Percentiles rank a stretch among this genome's conserved stretches.
Conservation (phyloP, 83 land plant genomes). For the Diphasiastrum complanatum region DNA sequence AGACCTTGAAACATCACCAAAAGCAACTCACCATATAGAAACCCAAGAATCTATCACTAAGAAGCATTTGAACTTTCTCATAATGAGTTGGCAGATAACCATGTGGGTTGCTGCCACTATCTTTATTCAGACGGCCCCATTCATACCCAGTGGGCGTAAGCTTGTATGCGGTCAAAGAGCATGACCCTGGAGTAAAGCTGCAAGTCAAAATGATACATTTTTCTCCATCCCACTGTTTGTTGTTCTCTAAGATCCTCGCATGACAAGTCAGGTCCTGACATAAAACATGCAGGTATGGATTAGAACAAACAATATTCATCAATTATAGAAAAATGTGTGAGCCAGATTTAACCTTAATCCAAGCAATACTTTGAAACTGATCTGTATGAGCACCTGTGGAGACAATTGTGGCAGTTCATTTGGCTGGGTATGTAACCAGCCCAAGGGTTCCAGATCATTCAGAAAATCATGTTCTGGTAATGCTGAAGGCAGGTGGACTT, state of each 20-base stretch:
- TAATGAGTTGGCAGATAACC: conserved; percentile 96
- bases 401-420: conserved; percentile 97
- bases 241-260: conserved; percentile 89
- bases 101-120: conserved; percentile 96
- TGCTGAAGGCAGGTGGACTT: conserved; percentile 81
- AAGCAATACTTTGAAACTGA: no score
- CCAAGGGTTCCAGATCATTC: conserved; percentile 88
- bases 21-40: conserved; percentile 79
- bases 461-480: conserved; percentile 97
- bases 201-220: conserved; percentile 93
- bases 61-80: conserved; percentile 98
- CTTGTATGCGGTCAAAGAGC: conserved; percentile 97
- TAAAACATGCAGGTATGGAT: neutral
- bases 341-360: no score
- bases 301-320: neutral
- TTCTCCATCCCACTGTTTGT: conserved; percentile 98
- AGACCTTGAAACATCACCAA: no score
- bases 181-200: conserved; percentile 98
- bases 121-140: conserved; percentile 94
- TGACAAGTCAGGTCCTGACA: conserved; percentile 83
- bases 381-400: conserved; percentile 82
- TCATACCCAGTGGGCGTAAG: conserved; percentile 95
- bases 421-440: conserved; percentile 99
- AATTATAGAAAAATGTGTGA: neutral
- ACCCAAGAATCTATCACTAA: conserved; percentile 96